Base-by-base conservation (phyloP, 2,329 filamentous ascomycete genomes). In the Aspergillus sp. region DNA sequence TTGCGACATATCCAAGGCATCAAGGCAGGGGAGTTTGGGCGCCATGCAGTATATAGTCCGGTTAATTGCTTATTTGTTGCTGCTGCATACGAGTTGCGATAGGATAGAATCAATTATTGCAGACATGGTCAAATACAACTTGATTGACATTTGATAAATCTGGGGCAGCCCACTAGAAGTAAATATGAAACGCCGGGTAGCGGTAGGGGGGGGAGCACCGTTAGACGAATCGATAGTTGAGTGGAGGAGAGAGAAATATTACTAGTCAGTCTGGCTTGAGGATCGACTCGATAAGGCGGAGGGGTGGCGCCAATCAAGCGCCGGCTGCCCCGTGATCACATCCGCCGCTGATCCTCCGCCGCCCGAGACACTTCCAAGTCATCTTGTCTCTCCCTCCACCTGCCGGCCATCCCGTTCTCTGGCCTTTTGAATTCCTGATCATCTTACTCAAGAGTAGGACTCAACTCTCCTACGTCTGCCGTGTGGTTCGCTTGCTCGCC, bases 311-410 rank as follows among this genome's bases (percentile, higher is more conserved):
- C 61, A 60, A 62, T 65, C 64, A 58, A 58, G 30, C 13, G 25
- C 38, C 44, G 48, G n/a, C 27, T 32, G 50, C 63, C 64, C 62
- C 63, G 64, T 66, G 64, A 66, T 60, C 62, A 51, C 53, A 54
- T n/a, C 47, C 32, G 21, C n/a, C 23, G 52, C 50, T 42, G 47
- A 32, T 51, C 51, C 56, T 61, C 59, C 57, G 51, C 62, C 53
- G 42, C 19, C 23, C 36, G 39, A 36, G 11, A 13, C 27, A 17
- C 8, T 52, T 42, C 23, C 25, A 42, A 54, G 47, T 50, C 47
- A 30, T n/a, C 47, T 11, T 50, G 25, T 25, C 48, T 60, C 58
- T 23, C 30, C 52, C 38, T 52, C 42, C 30, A 52, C 6, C 21
- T 32, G 50, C 30, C 51, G 7, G 11, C 38, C 32, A 13, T 54